phyloP scores from a whole-genome alignment of 305 asterid species.

The Ruellia speciosa region DNA sequence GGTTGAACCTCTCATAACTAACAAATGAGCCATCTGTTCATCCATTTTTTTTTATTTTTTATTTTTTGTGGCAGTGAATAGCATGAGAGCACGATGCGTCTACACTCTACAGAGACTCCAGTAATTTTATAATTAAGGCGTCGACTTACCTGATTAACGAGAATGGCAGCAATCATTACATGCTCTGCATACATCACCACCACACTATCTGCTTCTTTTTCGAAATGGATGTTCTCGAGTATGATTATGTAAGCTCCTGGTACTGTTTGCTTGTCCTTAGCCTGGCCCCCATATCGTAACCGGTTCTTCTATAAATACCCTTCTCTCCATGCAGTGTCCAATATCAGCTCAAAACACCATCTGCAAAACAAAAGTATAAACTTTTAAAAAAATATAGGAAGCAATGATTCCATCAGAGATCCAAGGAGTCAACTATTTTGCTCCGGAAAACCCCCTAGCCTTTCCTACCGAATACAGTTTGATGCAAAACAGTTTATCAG shows the following conservation, averaged over 20 bases:
- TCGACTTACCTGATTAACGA: constrained; percentile 20
- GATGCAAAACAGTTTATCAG: constrained; percentile 29
- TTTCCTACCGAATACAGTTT: constrained; percentile 29
- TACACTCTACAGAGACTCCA: too few relatives aligned
- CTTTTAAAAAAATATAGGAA: background rate
- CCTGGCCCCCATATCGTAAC: constrained; percentile 15
- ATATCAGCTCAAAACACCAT: constrained; percentile 12
- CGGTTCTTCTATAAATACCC: constrained; percentile 39
- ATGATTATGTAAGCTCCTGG: constrained; percentile 38
- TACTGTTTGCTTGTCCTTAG: constrained; percentile 18
- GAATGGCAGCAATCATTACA: constrained; percentile 33
- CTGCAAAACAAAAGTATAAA: constrained; percentile 5
- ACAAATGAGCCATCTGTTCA: too few relatives aligned
- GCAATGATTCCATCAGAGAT: constrained; percentile 41
- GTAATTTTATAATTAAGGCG: constrained; percentile 5
- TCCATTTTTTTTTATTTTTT: too few relatives aligned
- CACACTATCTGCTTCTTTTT: constrained; percentile 15
- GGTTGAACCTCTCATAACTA: too few relatives aligned
- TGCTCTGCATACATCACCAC: constrained; percentile 31
- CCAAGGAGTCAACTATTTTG: constrained; percentile 37
- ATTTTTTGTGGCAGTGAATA: too few relatives aligned
- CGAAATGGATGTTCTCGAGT: constrained; percentile 21
- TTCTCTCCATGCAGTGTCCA: constrained; percentile 26
- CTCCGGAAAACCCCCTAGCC: constrained; percentile 27
- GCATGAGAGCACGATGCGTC: too few relatives aligned